A percentile compares a stretch with the other conserved stretches of the same genome.
Conservation (phyloP, 2,329 filamentous ascomycete genomes). For the Fusarium sp. region DNA sequence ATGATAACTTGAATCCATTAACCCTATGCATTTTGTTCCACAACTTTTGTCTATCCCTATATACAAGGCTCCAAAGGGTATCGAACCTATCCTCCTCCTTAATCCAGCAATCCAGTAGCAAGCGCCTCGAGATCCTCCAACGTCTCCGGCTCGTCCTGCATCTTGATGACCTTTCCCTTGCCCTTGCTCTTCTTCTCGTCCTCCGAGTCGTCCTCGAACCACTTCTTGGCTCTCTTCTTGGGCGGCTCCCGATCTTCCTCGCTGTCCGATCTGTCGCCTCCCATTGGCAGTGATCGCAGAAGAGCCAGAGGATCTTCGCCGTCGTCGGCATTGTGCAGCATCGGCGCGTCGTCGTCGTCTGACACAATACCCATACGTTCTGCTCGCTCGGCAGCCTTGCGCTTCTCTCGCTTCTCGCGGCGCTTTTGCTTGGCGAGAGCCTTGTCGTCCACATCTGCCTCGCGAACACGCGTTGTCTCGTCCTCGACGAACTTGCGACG, state of each 20-base stretch:
- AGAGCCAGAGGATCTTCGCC: slow-evolving; percentile 63
- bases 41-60: slow-evolving; percentile 42
- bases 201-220: slow-evolving; percentile 81
- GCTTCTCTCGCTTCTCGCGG: slow-evolving; percentile 80
- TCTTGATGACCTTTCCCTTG: slow-evolving; percentile 70
- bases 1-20: slow-evolving; percentile 11
- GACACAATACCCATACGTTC: slow-evolving; percentile 52
- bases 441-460: slow-evolving; percentile 88
- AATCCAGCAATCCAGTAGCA: slow-evolving; percentile 77
- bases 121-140: slow-evolving; percentile 82
- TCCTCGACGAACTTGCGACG: slow-evolving; percentile 81
- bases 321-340: slow-evolving; percentile 52
- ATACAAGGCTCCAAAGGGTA: slow-evolving; percentile 47
- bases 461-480: slow-evolving; percentile 77
- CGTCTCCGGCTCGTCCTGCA: slow-evolving; percentile 79
- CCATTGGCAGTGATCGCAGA: slow-evolving; percentile 69
- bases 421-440: slow-evolving; percentile 81
- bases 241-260: slow-evolving; percentile 60
- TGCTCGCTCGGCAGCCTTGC: slow-evolving; percentile 73
- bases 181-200: slow-evolving; percentile 57
- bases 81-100: slow-evolving; percentile 44
- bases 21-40: slow-evolving; percentile 15
- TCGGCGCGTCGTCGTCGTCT: slow-evolving; percentile 49
- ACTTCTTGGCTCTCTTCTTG: slow-evolving; percentile 77
- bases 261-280: slow-evolving; percentile 52